Percentiles rank a stretch among this genome's conserved stretches.
Conservation (phyloP, 148 eudicot genomes). For the Bassia scoparia region DNA sequence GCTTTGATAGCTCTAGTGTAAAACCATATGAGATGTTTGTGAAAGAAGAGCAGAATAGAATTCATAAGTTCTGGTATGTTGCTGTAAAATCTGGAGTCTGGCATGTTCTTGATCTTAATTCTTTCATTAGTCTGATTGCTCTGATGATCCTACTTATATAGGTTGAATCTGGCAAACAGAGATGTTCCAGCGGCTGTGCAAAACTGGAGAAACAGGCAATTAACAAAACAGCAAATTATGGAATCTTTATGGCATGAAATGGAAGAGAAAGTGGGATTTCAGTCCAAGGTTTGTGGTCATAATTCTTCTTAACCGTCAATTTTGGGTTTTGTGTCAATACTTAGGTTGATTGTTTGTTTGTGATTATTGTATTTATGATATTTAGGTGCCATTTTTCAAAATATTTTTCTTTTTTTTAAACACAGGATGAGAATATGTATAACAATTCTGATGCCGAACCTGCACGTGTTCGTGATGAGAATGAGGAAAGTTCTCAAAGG, state of each 20-base stretch:
- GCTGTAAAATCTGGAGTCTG: not conserved
- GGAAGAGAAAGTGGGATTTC: constrained; percentile 46
- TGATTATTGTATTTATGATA: not conserved
- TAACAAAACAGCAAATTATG: constrained; percentile 34
- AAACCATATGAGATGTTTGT: constrained; percentile 84
- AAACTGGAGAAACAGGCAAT: constrained; percentile 46
- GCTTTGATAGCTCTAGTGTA: constrained; percentile 54
- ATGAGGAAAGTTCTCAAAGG: constrained; percentile 17
- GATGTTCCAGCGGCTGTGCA: constrained; percentile 59
- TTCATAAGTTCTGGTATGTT: constrained; percentile 75
- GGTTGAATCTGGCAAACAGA: constrained; percentile 63
- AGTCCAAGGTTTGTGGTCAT: constrained; percentile 40
- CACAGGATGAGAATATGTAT: constrained; percentile 25
- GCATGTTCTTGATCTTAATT: not conserved
- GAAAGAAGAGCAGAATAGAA: constrained; percentile 76
- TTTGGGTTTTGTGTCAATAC: not conserved
- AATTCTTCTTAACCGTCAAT: not conserved
- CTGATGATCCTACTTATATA: constrained; percentile 24
- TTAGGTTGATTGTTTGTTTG: not conserved
- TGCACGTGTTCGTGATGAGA: constrained; percentile 25
- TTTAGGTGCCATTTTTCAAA: not conserved
- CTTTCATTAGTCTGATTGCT: constrained; percentile 17
- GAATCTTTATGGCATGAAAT: constrained; percentile 52
- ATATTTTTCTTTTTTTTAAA: not conserved
- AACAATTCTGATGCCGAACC: constrained; percentile 34